phyloP scores from a whole-genome alignment of 768 basidiomycete genomes.

The Guyanaporus albipodus region DNA sequence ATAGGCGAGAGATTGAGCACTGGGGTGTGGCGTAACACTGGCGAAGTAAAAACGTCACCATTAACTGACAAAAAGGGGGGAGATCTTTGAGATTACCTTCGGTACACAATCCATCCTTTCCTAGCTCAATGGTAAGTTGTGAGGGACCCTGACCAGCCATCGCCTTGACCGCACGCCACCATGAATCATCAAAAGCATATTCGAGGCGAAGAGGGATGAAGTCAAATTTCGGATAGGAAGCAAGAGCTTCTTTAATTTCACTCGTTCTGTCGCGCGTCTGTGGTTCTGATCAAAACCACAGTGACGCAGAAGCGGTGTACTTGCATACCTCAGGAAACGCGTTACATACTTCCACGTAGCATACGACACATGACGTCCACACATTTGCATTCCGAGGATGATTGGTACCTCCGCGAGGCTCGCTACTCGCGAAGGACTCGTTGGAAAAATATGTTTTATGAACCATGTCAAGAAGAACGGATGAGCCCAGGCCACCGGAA shows the following conservation, averaged over 20 bases:
- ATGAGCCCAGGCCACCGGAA: conserved; percentile 79
- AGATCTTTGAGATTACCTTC: conserved; percentile 21
- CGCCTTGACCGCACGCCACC: conserved; percentile 57
- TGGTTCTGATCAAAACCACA: conserved; percentile 8
- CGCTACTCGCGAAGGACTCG: conserved; percentile 22
- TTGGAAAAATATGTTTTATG: conserved; percentile 51
- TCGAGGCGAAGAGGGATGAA: conserved; percentile 66
- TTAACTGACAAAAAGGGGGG: neutral
- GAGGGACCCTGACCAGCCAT: conserved; percentile 16
- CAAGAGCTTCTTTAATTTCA: conserved; percentile 45
- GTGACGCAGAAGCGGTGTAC: neutral
- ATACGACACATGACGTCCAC: conserved; percentile 60
- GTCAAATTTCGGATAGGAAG: conserved; percentile 47
- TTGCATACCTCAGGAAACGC: conserved; percentile 58
- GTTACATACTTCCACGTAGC: conserved; percentile 66
- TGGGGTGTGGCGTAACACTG: conserved; percentile 24
- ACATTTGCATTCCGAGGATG: conserved; percentile 62
- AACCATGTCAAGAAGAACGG: conserved; percentile 66
- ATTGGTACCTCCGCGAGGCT: conserved; percentile 51
- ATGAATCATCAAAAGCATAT: conserved; percentile 64
- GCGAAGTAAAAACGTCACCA: conserved; percentile 1
- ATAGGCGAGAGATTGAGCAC: conserved; percentile 16
- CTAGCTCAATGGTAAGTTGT: conserved; percentile 44
- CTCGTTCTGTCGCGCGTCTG: conserved; percentile 56
- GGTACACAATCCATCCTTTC: conserved; percentile 46